A percentile compares a stretch with the other conserved stretches of the same genome.
These are phyloP conservation scores for Hyaloscypha bicolor DNA, from an alignment of 495 filamentous ascomycete genomes.

Conservation along the genomic window DNA sequence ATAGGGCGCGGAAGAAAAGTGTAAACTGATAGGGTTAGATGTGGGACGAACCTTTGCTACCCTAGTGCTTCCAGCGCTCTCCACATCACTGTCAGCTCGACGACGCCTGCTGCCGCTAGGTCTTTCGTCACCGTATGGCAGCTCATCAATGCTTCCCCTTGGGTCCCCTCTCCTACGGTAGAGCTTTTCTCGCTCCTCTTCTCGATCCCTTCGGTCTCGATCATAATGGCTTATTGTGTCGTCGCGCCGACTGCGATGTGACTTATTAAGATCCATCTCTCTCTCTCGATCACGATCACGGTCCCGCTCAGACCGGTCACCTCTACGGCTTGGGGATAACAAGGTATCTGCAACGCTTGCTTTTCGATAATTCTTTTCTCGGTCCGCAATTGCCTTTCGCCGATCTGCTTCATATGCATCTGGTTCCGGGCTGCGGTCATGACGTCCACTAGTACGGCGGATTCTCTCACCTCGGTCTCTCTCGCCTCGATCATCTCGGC, in stretches of 20 bases:
- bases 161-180: conserved; percentile 82
- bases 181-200: conserved; percentile 66
- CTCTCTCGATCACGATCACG: conserved; percentile 47
- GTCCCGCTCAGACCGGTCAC: conserved; percentile 33
- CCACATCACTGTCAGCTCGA: conserved; percentile 75
- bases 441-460: conserved; percentile 59
- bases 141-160: conserved; percentile 72
- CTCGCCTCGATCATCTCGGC: conserved; percentile 38
- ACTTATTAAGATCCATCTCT: conserved; percentile 53
- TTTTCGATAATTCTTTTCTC: conserved; percentile 86
- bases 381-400: conserved; percentile 80
- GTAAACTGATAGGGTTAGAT: neutral
- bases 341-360: conserved; percentile 65
- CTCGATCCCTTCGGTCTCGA: conserved; percentile 49
- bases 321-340: conserved; percentile 52
- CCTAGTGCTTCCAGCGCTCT: conserved; percentile 66
- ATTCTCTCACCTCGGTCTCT: conserved; percentile 60
- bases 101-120: conserved; percentile 61
- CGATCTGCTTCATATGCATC: conserved; percentile 90
- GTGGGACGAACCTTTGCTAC: conserved; percentile 58
- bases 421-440: conserved; percentile 74
- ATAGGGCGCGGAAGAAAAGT: no score
- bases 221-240: conserved; percentile 41
- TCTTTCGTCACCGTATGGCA: conserved; percentile 85
- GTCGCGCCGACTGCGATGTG: conserved; percentile 41